Evolutionary conservation across 2,329 filamentous ascomycete species (phyloP).

Genomic region (Sporothrix humicola): DNA sequence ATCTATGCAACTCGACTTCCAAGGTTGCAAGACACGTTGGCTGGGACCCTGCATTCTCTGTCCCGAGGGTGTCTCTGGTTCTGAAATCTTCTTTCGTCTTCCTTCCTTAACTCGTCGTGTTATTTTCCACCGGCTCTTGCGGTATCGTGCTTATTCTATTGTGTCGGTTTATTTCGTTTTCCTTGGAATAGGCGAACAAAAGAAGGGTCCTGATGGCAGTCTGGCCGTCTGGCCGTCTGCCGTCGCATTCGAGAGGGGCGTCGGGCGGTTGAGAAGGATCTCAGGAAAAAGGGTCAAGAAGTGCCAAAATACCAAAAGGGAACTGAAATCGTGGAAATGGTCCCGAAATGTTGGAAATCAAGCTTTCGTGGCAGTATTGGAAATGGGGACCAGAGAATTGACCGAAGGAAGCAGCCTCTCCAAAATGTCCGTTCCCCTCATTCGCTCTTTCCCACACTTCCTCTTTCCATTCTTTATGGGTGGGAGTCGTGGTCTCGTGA

Average conservation of each 20-base stretch:
- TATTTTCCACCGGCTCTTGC: neutral
- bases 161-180: neutral
- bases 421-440: neutral
- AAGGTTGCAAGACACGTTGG: constrained; percentile 13
- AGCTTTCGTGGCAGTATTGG: neutral
- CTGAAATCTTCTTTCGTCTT: neutral
- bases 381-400: neutral
- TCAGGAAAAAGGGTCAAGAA: no score
- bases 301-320: no score
- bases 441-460: neutral
- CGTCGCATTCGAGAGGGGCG: constrained; percentile 14
- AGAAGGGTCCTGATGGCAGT: neutral
- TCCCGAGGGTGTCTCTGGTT: neutral
- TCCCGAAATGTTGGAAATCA: neutral
- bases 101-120: neutral
- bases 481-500: constrained; percentile 23
- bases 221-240: neutral
- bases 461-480: neutral
- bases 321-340: neutral
- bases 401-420: neutral
- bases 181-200: neutral
- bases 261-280: no score
- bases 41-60: constrained; percentile 24
- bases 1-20: constrained; percentile 21
- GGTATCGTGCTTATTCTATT: no score